Evolutionary conservation across 2,329 filamentous ascomycete genomes (phyloP).

Genomic region (Zopfia rhizophila): DNA sequence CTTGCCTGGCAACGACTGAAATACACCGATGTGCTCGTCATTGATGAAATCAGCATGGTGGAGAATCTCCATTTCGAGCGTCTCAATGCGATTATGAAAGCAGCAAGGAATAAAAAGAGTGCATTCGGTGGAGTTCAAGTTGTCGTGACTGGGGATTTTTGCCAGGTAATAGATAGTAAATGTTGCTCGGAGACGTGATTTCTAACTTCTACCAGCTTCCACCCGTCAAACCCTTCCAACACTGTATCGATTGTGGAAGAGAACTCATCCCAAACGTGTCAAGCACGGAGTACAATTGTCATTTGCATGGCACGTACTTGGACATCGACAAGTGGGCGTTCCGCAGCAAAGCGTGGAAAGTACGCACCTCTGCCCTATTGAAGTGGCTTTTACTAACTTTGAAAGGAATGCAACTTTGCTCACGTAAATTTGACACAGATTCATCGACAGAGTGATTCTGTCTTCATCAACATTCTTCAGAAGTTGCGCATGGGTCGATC

Average conservation of each 20-base stretch:
- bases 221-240: constrained; percentile 66
- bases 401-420: constrained; percentile 60
- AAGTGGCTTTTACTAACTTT: constrained; percentile 8
- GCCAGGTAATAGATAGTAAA: constrained; percentile 64
- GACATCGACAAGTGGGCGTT: constrained; percentile 71
- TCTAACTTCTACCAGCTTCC: constrained; percentile 56
- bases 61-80: constrained; percentile 66
- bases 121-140: constrained; percentile 64
- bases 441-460: constrained; percentile 66
- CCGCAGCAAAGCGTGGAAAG: constrained; percentile 63
- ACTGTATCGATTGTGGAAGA: constrained; percentile 63
- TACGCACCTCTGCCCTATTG: constrained; percentile 3
- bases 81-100: constrained; percentile 61
- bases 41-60: constrained; percentile 75
- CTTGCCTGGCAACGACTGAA: constrained; percentile 51
- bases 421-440: constrained; percentile 65
- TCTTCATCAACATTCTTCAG: constrained; percentile 66
- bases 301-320: constrained; percentile 49
- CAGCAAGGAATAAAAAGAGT: constrained; percentile 31
- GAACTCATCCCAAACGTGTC: constrained; percentile 33
- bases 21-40: constrained; percentile 66
- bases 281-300: constrained; percentile 43
- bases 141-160: constrained; percentile 70
- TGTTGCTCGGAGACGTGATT: constrained; percentile 19
- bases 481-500: constrained; percentile 62